Conservation (phyloP, 441 rosid genomes). For the Mallotus japonicus region DNA sequence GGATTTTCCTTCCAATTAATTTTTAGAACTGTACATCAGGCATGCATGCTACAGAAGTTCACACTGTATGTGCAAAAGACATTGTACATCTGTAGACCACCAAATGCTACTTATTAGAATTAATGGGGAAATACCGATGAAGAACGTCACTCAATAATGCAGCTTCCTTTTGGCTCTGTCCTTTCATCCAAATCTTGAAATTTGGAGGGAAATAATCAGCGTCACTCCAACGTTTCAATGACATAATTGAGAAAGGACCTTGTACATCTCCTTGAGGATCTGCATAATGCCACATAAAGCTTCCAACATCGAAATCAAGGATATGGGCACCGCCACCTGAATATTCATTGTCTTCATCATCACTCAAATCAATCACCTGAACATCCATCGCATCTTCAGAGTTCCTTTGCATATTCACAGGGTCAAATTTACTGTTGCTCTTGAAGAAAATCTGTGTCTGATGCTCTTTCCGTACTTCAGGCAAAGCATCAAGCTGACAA, state of each 20-base stretch:
- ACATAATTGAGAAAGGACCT: constrained; percentile 65
- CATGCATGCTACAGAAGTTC: not conserved
- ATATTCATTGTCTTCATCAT: constrained; percentile 45
- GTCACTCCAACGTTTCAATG: constrained; percentile 62
- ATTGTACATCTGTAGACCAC: not conserved
- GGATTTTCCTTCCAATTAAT: not conserved
- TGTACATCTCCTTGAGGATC: constrained; percentile 66
- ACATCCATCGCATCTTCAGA: constrained; percentile 4
- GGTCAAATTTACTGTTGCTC: constrained; percentile 5
- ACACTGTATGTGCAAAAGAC: not conserved
- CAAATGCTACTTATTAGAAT: not conserved
- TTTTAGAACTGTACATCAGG: not conserved
- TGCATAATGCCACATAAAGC: constrained; percentile 54
- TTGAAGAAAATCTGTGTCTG: constrained; percentile 17
- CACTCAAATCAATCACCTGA: constrained; percentile 62
- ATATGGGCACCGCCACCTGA: constrained; percentile 21
- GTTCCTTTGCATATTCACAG: constrained; percentile 14
- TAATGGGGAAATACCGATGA: constrained; percentile 13
- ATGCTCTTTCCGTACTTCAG: constrained; percentile 27
- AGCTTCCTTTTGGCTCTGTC: constrained; percentile 44
- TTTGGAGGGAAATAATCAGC: constrained; percentile 46
- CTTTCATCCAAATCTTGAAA: constrained; percentile 78
- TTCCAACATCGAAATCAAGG: constrained; percentile 23
- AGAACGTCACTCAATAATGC: constrained; percentile 45
- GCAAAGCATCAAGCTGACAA: constrained; percentile 16